Percentiles rank a stretch among this genome's conserved stretches.
These are phyloP conservation scores for Potentilla sterilis DNA, from an alignment of 306 rosid species.

Conservation along the genomic window DNA sequence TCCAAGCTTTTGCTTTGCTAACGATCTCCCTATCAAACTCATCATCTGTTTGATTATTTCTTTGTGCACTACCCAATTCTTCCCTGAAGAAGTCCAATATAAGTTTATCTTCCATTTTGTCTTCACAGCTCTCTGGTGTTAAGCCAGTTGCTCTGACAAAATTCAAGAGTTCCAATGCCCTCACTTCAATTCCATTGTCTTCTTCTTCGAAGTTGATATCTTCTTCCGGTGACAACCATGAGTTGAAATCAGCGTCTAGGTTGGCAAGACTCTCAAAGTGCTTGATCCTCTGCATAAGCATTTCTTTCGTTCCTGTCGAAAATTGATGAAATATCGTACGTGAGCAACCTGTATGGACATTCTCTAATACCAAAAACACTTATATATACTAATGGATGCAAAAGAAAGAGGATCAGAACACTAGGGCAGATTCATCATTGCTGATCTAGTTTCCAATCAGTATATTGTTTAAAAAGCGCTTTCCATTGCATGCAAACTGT, in stretches of 20 bases:
- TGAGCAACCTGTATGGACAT: neutral
- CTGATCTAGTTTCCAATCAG: neutral
- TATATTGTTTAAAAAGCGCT: neutral
- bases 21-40: conserved; percentile 33
- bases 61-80: conserved; percentile 27
- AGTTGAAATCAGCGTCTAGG: conserved; percentile 32
- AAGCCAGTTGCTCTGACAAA: conserved; percentile 34
- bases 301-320: conserved; percentile 53
- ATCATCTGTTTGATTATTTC: conserved; percentile 26
- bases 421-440: neutral
- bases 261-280: conserved; percentile 43
- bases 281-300: conserved; percentile 34
- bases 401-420: neutral
- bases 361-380: neutral
- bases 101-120: conserved; percentile 30
- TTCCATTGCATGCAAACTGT: neutral
- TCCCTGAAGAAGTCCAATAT: conserved; percentile 54
- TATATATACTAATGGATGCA: neutral
- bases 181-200: conserved; percentile 30
- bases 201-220: conserved; percentile 27
- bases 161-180: conserved; percentile 42
- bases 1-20: conserved; percentile 51
- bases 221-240: conserved; percentile 28
- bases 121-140: conserved; percentile 7
- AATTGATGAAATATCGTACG: neutral